These are phyloP conservation scores for Phlebopus sp. DNA, from an alignment of 1,284 basidiomycete genomes.

Conservation along the genomic window DNA sequence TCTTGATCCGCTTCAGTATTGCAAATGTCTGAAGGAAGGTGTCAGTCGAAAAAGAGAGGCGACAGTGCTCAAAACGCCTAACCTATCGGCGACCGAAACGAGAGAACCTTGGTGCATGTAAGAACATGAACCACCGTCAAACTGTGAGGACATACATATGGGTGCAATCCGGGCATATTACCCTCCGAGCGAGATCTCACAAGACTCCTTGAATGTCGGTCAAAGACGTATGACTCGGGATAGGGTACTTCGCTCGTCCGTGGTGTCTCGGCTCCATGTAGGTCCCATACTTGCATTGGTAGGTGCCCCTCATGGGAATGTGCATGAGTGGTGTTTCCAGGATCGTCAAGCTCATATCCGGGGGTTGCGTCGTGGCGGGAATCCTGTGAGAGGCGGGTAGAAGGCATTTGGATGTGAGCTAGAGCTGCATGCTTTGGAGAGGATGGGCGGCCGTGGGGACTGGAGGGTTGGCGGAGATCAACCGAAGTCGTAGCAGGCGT, in stretches of 20 bases:
- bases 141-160: slow-evolving; percentile 25
- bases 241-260: slow-evolving; percentile 5
- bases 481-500: slow-evolving; percentile 13
- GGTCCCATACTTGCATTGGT: slow-evolving; percentile 23
- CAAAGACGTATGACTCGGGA: slow-evolving; percentile 30
- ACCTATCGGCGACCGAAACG: slow-evolving; percentile 32
- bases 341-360: slow-evolving; percentile 29
- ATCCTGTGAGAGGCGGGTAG: slow-evolving; percentile 16
- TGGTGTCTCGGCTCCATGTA: slow-evolving; percentile 13
- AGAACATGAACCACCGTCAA: slow-evolving; percentile 8
- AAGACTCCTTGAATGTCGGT: slow-evolving; percentile 25
- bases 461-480: slow-evolving; percentile 7
- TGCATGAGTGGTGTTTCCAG: slow-evolving; percentile 10
- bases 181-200: slow-evolving; percentile 33
- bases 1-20: slow-evolving; percentile 28
- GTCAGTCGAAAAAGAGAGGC: not conserved
- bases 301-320: slow-evolving; percentile 26
- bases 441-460: slow-evolving; percentile 6
- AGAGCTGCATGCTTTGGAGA: slow-evolving; percentile 25
- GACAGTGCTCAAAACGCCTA: not conserved
- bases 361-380: slow-evolving; percentile 31
- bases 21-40: slow-evolving; percentile 21
- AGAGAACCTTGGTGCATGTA: slow-evolving; percentile 24
- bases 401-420: slow-evolving; percentile 12
- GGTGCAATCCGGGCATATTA: slow-evolving; percentile 22